A percentile compares a stretch with the other conserved stretches of the same genome.
Evolutionary conservation across 345 rosid genomes (phyloP).

Genomic region (Lumnitzera littorea): DNA sequence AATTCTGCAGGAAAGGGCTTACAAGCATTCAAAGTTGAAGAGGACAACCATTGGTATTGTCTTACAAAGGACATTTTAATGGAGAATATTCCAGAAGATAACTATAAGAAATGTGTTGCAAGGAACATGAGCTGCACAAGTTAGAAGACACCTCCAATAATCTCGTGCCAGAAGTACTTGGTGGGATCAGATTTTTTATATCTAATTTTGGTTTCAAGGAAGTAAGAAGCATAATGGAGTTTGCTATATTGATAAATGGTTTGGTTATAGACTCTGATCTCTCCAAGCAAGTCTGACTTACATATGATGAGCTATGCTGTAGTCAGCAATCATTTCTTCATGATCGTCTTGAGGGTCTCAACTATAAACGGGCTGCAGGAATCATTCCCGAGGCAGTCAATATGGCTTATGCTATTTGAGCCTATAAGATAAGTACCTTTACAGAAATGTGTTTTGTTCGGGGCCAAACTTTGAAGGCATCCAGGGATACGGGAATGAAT

Average conservation of each 20-base stretch:
- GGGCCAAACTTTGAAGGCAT: conserved; percentile 42
- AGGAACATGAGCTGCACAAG: conserved; percentile 3
- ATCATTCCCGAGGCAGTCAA: conserved; percentile 38
- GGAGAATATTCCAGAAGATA: conserved; percentile 12
- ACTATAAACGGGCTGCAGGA: conserved; percentile 35
- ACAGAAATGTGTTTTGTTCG: conserved; percentile 23
- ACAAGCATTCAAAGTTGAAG: conserved; percentile 3
- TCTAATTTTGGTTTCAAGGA: conserved; percentile 14
- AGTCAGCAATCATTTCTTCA: conserved; percentile 36
- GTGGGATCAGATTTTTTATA: conserved; percentile 11
- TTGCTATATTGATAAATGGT: conserved; percentile 21
- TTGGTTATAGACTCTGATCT: conserved; percentile 26
- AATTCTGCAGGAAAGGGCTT: background rate
- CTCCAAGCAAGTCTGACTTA: conserved; percentile 20
- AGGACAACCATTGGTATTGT: background rate
- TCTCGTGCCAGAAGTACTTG: conserved; percentile 2
- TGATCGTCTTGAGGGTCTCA: conserved; percentile 26
- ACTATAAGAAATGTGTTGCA: conserved; percentile 7
- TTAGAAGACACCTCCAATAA: conserved; percentile 9
- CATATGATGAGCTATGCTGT: conserved; percentile 37
- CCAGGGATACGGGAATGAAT: conserved; percentile 41
- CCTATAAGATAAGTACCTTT: conserved; percentile 22
- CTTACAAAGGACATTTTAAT: conserved; percentile 8
- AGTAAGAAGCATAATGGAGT: conserved; percentile 19
- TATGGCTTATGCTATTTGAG: conserved; percentile 36